phyloP scores from a whole-genome alignment of 1,284 basidiomycete species.

The Fomitopsis palustris region DNA sequence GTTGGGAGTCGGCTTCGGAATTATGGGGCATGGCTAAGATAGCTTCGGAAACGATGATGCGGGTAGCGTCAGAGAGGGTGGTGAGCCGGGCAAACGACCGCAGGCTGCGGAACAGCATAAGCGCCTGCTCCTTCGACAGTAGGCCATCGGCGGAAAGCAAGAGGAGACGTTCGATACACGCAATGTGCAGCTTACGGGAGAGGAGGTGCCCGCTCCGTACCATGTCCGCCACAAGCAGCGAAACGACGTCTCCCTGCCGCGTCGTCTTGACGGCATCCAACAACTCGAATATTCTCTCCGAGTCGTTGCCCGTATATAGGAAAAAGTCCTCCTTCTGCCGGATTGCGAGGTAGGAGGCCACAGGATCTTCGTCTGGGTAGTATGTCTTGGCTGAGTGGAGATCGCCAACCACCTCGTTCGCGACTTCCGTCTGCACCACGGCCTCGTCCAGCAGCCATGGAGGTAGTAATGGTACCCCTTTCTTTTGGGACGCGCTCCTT shows the following conservation, averaged over 20 bases:
- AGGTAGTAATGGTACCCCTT: background rate
- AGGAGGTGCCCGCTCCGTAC: conserved; percentile 1
- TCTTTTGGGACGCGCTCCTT: background rate
- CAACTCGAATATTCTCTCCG: background rate
- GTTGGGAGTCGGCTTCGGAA: background rate
- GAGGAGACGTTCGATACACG: background rate
- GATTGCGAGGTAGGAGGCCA: background rate
- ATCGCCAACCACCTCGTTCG: background rate
- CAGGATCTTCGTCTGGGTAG: background rate
- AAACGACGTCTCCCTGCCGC: background rate
- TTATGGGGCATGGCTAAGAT: background rate
- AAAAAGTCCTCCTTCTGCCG: background rate
- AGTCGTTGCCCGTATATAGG: background rate
- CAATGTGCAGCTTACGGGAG: background rate
- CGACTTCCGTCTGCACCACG: conserved; percentile 2
- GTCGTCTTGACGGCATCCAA: background rate
- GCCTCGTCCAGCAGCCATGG: background rate
- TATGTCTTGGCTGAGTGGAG: background rate
- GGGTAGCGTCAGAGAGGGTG: background rate
- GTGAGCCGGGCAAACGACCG: background rate
- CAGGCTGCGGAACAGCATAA: background rate
- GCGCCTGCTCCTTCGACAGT: background rate
- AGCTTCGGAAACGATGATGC: background rate
- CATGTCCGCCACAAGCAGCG: conserved; percentile 1
- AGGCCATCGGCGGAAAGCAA: background rate